Base-by-base conservation (phyloP, 176 grass and related monocot genomes). In the Sorghum bicolor region DNA sequence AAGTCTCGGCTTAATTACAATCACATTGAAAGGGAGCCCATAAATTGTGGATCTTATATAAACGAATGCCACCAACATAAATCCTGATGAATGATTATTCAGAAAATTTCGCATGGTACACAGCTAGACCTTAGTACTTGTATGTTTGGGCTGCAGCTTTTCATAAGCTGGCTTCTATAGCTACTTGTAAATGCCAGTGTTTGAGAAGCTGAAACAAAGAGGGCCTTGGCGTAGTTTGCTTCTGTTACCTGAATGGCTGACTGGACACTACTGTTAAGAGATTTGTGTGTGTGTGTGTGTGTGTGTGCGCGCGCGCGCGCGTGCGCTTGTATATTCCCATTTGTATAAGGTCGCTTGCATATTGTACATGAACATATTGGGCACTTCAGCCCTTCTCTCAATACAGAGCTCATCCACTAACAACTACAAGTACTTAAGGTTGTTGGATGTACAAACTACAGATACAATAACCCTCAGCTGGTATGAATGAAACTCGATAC, bases 181-280 rank as follows among this genome's bases (percentile, higher is more conserved):
- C 33, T 26, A 26, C n/a, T 4, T 61, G 57, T 25, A 61, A 61
- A 61, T 25, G 8, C n/a, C 57, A 61, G 57, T 25, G 25, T 61
- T 61, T 61, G 57, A 67, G 65, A 68, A 68, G 33, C 65, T 68
- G 33, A 68, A 68, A 68, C 32, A 37, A 66, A 66, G 8, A 68
- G 19, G 66, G 26, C 40, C 22, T 48, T 47, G 26, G 13, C 48
- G 48, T 69, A 36, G 2, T 73, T 73, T 17, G 14, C 41, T 69
- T 77, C 20, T 64, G 40, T 10, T 82, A 67, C 11, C 70, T 81
- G 61, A 65, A 67, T 67, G 78, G 76, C 50, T 53, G 50, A 53
- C 19, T 53, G 19, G 8, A n/a, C 38, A 60, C 22, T n/a, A n/a
- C n/a, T n/a, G n/a, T n/a, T n/a, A n/a, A n/a, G n/a, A n/a, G n/a